phyloP scores from a whole-genome alignment of 2,329 filamentous ascomycete species.

The Cytospora paraplurivora region DNA sequence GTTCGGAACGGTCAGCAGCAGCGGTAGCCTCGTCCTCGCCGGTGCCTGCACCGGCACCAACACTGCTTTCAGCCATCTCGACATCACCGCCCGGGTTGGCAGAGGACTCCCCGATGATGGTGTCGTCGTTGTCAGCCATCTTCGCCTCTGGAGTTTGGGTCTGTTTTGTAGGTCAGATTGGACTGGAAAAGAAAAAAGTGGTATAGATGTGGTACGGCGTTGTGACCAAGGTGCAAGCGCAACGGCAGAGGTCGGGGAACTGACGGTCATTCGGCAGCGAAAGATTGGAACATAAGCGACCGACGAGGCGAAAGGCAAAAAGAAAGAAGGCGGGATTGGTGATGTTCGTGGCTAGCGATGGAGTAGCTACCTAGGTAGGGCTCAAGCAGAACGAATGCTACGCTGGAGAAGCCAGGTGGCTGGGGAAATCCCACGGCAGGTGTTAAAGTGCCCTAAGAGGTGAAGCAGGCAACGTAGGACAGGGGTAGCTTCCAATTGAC shows the following conservation, averaged over 20 bases:
- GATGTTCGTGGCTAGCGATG: constrained; percentile 1
- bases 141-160: constrained; percentile 30
- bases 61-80: constrained; percentile 35
- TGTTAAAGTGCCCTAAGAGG: not conserved
- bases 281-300: not conserved
- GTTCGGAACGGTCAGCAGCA: constrained; percentile 33
- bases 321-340: not conserved
- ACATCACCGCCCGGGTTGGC: constrained; percentile 40
- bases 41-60: constrained; percentile 30
- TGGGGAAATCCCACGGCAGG: not conserved
- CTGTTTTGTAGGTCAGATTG: not conserved
- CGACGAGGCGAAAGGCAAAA: not conserved
- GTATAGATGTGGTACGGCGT: not conserved
- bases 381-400: not conserved
- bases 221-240: not conserved
- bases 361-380: no score
- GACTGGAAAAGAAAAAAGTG: not conserved
- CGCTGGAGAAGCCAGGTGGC: constrained; percentile 12
- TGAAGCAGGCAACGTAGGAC: not conserved
- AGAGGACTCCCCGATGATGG: constrained; percentile 38
- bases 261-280: not conserved
- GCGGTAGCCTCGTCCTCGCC: constrained; percentile 29
- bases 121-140: constrained; percentile 37
- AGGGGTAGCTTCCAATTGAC: not conserved
- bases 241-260: not conserved